Conservation (phyloP, 2,329 filamentous ascomycete species). For the Pleoardoris graminearum region DNA sequence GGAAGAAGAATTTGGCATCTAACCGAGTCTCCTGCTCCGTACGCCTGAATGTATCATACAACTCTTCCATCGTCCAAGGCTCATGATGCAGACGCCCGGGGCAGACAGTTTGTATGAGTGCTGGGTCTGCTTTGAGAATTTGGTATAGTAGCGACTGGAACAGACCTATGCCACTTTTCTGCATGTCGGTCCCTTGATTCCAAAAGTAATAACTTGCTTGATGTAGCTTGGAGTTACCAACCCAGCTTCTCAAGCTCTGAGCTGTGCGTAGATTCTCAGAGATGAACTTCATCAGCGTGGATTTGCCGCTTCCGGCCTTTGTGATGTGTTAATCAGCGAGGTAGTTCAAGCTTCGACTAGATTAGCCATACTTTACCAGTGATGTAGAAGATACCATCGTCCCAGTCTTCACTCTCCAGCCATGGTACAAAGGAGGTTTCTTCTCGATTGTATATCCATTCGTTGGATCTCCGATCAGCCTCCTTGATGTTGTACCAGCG, state of each 20-base stretch:
- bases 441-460: constrained; percentile 14
- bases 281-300: constrained; percentile 47
- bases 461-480: constrained; percentile 11
- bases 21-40: constrained; percentile 4
- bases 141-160: constrained; percentile 17
- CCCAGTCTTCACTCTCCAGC: constrained; percentile 7
- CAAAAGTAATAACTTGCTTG: constrained; percentile 50
- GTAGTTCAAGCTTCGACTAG: background rate
- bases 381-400: constrained; percentile 16
- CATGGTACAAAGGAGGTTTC: constrained; percentile 13
- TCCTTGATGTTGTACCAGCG: constrained; percentile 10
- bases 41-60: constrained; percentile 7
- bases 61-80: constrained; percentile 10
- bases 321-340: background rate
- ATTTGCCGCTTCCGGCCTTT: constrained; percentile 50
- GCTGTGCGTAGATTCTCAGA: constrained; percentile 3
- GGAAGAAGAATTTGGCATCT: constrained; percentile 12
- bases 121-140: constrained; percentile 6
- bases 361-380: constrained; percentile 11
- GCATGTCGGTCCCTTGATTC: constrained; percentile 25
- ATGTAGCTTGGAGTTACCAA: constrained; percentile 11
- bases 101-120: constrained; percentile 10
- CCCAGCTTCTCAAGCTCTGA: constrained; percentile 6
- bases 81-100: constrained; percentile 9
- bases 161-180: constrained; percentile 13